Conservation (phyloP, 2,329 filamentous ascomycete genomes). For the Nemania diffusa region DNA sequence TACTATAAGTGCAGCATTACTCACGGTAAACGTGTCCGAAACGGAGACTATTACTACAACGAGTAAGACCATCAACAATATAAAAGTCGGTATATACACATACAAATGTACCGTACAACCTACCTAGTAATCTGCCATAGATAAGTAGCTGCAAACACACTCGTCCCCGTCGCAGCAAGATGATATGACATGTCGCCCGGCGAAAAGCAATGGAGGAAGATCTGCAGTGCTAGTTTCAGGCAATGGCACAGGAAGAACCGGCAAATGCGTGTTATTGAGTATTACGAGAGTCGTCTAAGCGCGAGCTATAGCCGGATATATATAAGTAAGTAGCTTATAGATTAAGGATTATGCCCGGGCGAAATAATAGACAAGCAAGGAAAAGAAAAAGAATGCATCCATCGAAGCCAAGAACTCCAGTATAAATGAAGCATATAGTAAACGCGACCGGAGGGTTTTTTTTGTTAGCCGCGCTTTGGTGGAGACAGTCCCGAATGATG, state of each 20-base stretch:
- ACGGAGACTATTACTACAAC: slow-evolving; percentile 20
- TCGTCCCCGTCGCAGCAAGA: slow-evolving; percentile 12
- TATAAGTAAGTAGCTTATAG: neutral
- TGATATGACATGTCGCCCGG: slow-evolving; percentile 31
- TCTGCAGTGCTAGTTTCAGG: slow-evolving; percentile 26
- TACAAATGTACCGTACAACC: neutral
- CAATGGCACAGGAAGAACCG: slow-evolving; percentile 16
- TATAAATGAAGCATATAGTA: neutral
- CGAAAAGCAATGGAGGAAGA: slow-evolving; percentile 29
- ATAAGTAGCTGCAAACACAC: slow-evolving; percentile 4
- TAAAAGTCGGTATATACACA: slow-evolving; percentile 13
- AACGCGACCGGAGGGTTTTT: slow-evolving; percentile 3
- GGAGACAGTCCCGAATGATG: slow-evolving; percentile 25
- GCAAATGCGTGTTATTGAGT: slow-evolving; percentile 10
- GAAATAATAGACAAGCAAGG: neutral
- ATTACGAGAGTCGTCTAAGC: neutral
- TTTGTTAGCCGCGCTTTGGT: slow-evolving; percentile 17
- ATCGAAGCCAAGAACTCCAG: slow-evolving; percentile 19
- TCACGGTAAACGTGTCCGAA: slow-evolving; percentile 20
- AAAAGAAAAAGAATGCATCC: neutral
- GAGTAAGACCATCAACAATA: slow-evolving; percentile 15
- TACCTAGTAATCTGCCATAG: neutral
- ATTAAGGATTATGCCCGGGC: neutral
- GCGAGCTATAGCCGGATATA: neutral
- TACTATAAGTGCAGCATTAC: slow-evolving; percentile 16